Conservation (phyloP, 2,329 filamentous ascomycete genomes). For the Colletotrichum brevisporum region DNA sequence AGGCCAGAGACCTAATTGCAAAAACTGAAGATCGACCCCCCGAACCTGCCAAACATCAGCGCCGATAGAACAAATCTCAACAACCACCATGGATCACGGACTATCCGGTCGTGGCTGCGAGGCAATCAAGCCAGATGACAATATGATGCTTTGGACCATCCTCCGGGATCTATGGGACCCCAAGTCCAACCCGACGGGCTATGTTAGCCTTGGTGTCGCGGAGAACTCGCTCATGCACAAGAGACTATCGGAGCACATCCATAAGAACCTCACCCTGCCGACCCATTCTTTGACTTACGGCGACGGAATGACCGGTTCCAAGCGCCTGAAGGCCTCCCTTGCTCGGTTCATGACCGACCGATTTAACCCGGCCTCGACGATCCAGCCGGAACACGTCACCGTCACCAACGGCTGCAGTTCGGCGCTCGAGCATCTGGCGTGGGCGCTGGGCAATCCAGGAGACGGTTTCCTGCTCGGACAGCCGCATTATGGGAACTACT, state of each 20-base stretch:
- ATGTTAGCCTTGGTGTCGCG: constrained; percentile 65
- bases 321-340: constrained; percentile 49
- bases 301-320: constrained; percentile 56
- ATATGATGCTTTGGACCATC: constrained; percentile 57
- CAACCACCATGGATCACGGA: constrained; percentile 11
- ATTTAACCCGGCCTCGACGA: constrained; percentile 46
- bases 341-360: constrained; percentile 54
- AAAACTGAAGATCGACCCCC: too few species aligned
- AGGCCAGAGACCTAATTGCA: too few species aligned
- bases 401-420: constrained; percentile 58
- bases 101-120: constrained; percentile 49
- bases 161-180: constrained; percentile 60
- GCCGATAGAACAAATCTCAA: too few species aligned
- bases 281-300: constrained; percentile 58
- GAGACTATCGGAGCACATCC: constrained; percentile 57
- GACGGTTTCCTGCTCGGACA: constrained; percentile 57
- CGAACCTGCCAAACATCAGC: too few species aligned
- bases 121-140: constrained; percentile 46
- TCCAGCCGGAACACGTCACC: constrained; percentile 52
- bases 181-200: constrained; percentile 57
- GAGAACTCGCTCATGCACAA: constrained; percentile 68
- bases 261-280: constrained; percentile 47
- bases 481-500: constrained; percentile 65
- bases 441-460: constrained; percentile 56
- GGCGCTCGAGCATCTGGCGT: constrained; percentile 57